Base-by-base conservation (phyloP, 257 asterid species). In the Datura wrightii region DNA sequence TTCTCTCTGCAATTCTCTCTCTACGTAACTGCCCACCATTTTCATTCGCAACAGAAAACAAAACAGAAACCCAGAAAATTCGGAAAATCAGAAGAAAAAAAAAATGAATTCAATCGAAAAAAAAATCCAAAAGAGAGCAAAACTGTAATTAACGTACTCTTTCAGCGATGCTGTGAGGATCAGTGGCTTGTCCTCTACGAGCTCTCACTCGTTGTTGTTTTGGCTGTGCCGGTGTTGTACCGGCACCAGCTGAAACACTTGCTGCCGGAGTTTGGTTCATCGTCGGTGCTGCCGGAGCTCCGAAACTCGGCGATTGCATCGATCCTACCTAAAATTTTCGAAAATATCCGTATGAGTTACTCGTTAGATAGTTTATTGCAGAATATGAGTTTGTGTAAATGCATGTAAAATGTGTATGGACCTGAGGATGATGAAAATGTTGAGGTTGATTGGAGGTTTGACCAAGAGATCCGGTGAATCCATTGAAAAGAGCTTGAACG, bases 151-250 rank as follows among this genome's bases (percentile, higher is more conserved):
- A 74, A 89, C 95, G 67, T 84, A 96, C 99, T 88, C 99, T 88
- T 89, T 96, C 99, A 52, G 99, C 98, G 55, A 96, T 94, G 89
- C 99, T 96, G 90, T 96, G 99, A 46, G 99, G 99, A 87, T 96
- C 99, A 24, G 99, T 96, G 5, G 99, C 99, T 90, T 96, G 99
- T 79, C 99, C 99, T 90, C 99, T 91, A 55, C 99, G 92, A 37
- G 99, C 99, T 91, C 99, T 92, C 66, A 93, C 98, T 86, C 98
- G 89, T 89, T 91, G 93, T 92, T 92, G 99, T 59, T 94, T 90
- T 63, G 99, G 98, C 92, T 90, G 98, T 19, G 87, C 92, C n/a
- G 92, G 63, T 2, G 85, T 83, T 16, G 56, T 83, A 5, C 84
- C 95, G 18, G 91, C 89, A 5, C 84, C 95, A 19, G 91, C 89